These are phyloP conservation scores for Calycina herbarum DNA, from an alignment of 2,329 filamentous ascomycete species.

Conservation along the genomic window DNA sequence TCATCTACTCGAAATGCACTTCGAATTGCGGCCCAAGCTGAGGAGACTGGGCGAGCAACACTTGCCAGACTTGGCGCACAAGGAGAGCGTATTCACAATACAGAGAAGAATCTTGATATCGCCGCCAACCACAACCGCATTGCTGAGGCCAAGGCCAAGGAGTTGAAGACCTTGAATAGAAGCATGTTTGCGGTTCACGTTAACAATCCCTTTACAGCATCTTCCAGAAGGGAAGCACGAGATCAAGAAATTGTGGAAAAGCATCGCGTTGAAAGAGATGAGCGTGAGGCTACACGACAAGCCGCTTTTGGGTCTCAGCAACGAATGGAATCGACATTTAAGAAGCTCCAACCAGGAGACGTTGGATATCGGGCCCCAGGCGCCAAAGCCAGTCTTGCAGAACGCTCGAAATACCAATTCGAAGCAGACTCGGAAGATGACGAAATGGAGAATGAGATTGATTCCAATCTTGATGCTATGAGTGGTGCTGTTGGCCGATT, in stretches of 20 bases:
- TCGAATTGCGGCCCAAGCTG: conserved; percentile 64
- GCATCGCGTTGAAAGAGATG: conserved; percentile 63
- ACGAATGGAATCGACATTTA: conserved; percentile 54
- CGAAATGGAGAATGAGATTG: conserved; percentile 69
- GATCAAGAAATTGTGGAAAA: conserved; percentile 71
- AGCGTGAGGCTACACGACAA: conserved; percentile 62
- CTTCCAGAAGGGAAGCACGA: conserved; percentile 60
- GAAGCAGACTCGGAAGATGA: conserved; percentile 52
- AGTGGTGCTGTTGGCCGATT: conserved; percentile 65
- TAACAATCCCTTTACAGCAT: conserved; percentile 73
- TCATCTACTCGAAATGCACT: conserved; percentile 70
- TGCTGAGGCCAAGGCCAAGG: conserved; percentile 76
- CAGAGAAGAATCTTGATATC: conserved; percentile 79
- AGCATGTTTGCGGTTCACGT: conserved; percentile 90
- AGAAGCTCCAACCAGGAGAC: conserved; percentile 41
- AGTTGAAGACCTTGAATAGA: conserved; percentile 81
- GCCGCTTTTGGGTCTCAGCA: conserved; percentile 53
- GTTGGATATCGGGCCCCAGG: conserved; percentile 31
- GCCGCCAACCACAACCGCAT: conserved; percentile 73
- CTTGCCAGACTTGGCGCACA: conserved; percentile 74
- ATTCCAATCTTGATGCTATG: conserved; percentile 61
- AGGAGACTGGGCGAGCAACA: conserved; percentile 70
- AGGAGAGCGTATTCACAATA: conserved; percentile 78
- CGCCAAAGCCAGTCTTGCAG: conserved; percentile 48
- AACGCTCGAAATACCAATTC: conserved; percentile 73